Percentiles rank a stretch among this genome's conserved stretches.
Conservation (phyloP, 139 green algal species). For the Chlorella sp. region DNA sequence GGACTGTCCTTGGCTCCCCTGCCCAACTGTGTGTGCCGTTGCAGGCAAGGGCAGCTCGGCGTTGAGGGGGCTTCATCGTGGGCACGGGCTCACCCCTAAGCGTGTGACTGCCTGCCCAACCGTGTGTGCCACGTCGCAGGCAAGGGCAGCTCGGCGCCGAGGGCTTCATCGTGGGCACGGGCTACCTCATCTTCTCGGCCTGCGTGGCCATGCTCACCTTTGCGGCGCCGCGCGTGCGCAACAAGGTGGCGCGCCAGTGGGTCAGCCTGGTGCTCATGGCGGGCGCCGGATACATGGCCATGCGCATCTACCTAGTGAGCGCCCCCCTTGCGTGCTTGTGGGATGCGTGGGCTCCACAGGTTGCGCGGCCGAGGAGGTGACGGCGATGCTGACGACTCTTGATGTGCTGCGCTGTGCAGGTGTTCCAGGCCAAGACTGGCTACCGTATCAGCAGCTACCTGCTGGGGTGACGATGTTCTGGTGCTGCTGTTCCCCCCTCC, state of each 20-base stretch:
- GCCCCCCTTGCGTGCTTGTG: not conserved
- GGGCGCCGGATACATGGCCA: slow-evolving; percentile 15
- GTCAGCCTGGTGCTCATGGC: slow-evolving; percentile 15
- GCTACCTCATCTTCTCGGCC: slow-evolving; percentile 52
- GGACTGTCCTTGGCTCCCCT: no score
- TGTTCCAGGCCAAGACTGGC: slow-evolving; percentile 7
- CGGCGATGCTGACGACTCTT: no score
- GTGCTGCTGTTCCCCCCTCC: no score
- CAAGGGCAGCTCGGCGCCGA: slow-evolving; percentile 64
- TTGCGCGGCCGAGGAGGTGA: no score
- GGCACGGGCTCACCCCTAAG: slow-evolving; percentile 59
- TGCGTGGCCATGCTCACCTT: slow-evolving; percentile 35
- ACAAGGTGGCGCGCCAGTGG: not conserved
- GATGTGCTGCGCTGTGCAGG: not conserved
- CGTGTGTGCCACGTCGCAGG: slow-evolving; percentile 5
- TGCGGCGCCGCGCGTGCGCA: slow-evolving; percentile 23
- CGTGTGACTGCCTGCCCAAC: no score
- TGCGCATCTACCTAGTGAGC: not conserved
- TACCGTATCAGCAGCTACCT: slow-evolving; percentile 5
- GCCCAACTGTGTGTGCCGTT: not conserved
- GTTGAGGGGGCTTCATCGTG: slow-evolving; percentile 77
- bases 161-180: slow-evolving; percentile 69
- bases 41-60: slow-evolving; percentile 54
- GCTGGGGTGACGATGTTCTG: not conserved
- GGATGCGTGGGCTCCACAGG: not conserved